A percentile compares a stretch with the other conserved stretches of the same genome.
These are phyloP conservation scores for Rhododendron molle DNA, from an alignment of 148 eudicot genomes.

Conservation along the genomic window DNA sequence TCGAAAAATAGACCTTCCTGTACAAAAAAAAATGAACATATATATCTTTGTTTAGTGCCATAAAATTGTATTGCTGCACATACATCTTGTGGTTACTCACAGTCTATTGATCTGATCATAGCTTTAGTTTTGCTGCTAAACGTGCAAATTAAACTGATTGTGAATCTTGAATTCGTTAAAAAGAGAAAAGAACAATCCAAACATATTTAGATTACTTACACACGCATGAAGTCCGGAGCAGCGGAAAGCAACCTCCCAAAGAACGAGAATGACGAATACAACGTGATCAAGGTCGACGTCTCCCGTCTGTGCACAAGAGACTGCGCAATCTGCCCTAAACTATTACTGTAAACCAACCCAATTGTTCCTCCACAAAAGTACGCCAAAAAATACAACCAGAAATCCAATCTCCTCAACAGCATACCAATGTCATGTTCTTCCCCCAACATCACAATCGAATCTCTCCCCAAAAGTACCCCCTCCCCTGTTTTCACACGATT, in stretches of 20 bases:
- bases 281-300: conserved; percentile 35
- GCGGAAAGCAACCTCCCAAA: conserved; percentile 82
- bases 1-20: conserved; percentile 28
- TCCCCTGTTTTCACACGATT: conserved; percentile 1
- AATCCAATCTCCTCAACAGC: conserved; percentile 60
- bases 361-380: conserved; percentile 87
- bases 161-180: background rate
- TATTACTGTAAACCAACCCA: conserved; percentile 79
- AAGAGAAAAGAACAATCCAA: too few species aligned
- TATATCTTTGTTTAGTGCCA: background rate
- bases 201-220: conserved; percentile 37
- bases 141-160: background rate
- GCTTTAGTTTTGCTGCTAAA: background rate
- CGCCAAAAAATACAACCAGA: conserved; percentile 75
- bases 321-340: conserved; percentile 80
- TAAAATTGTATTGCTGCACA: background rate
- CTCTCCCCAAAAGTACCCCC: conserved; percentile 31
- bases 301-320: conserved; percentile 53
- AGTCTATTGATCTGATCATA: background rate
- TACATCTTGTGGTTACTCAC: background rate
- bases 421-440: conserved; percentile 59
- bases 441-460: conserved; percentile 60
- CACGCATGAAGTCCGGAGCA: conserved; percentile 62
- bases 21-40: background rate
- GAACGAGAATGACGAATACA: conserved; percentile 81